Evolutionary conservation across 345 rosid species (phyloP), one percentile per base, ranked within the genome.

Genomic region (Citrus mangshanensis): DNA sequence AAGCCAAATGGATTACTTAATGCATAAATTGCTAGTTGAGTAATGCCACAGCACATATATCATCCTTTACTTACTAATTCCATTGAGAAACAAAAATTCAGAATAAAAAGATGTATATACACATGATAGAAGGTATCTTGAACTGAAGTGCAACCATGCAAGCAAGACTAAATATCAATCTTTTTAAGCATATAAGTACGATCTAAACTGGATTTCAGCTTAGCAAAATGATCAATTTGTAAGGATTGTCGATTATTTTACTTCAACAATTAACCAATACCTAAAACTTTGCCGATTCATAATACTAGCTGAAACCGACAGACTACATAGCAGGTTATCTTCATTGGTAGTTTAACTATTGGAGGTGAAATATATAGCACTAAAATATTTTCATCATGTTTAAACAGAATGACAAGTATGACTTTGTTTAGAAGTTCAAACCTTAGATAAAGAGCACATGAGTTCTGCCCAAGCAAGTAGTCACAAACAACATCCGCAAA

Each of bases 371-470:
- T 24, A 40, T 24, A 40, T 40, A n/a, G 71, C 72, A 68, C n/a
- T 0, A 13, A 68, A 24, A 68, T 5, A 16, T 40, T 68, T 19
- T 22, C 32, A 24, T 25, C 9, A 9, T 14, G 46, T 42, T 35
- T 8, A 68, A 10, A 4, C 34, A n/a, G 21, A 73, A 58, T 72
- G 30, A 74, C 19, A 62, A 13, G 35, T 7, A 25, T 27, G 19
- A 35, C 68, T 22, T 22, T 28, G 28, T 32, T 42, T 27, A n/a
- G 35, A 79, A 70, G 37, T 32, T 74, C 63, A 62, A 85, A 94
- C 98, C 99, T 96, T 73, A 96, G 73, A 84, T 93, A 93, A 79
- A 96, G 89, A 73, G 99, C 95, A 80, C 97, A 96, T 2, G 97
- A 85, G 77, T 59, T 87, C 88, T 89, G 93, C 42, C 99, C 97